Evolutionary conservation across 192 early-diverging fungal species (phyloP).

Genomic region (Backusella liffmaniae): DNA sequence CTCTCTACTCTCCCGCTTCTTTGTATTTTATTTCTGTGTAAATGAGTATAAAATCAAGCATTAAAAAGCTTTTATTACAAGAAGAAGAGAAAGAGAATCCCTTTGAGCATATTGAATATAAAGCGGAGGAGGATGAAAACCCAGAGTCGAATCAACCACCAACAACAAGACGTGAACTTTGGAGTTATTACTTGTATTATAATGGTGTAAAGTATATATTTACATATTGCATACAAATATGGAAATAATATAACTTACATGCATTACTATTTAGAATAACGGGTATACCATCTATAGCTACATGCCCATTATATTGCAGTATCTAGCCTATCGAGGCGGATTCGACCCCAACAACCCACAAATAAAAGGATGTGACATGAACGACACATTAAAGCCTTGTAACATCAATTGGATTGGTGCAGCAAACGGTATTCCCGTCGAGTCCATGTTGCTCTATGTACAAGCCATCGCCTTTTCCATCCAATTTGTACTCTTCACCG

Average conservation of each 20-base stretch:
- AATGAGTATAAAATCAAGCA: neutral
- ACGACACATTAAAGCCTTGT: constrained; percentile 10
- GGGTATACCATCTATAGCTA: constrained; percentile 19
- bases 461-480: constrained; percentile 32
- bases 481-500: constrained; percentile 26
- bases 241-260: neutral
- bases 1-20: too few relatives aligned
- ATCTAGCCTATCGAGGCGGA: constrained; percentile 7
- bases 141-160: constrained; percentile 12
- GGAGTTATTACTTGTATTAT: constrained; percentile 36
- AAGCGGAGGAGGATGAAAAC: neutral
- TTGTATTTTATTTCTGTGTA: neutral
- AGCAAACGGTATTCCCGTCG: constrained; percentile 16
- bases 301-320: constrained; percentile 17
- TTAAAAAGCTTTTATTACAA: neutral
- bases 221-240: neutral
- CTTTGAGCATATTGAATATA: constrained; percentile 11
- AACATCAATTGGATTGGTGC: neutral
- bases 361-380: neutral
- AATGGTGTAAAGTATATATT: constrained; percentile 21
- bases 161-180: constrained; percentile 26
- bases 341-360: constrained; percentile 5
- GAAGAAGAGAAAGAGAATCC: constrained; percentile 4
- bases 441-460: constrained; percentile 31
- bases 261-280: constrained; percentile 6